Evolutionary conservation across 176 grass and related monocot genomes (phyloP).

Genomic region (Hordeum marinum): DNA sequence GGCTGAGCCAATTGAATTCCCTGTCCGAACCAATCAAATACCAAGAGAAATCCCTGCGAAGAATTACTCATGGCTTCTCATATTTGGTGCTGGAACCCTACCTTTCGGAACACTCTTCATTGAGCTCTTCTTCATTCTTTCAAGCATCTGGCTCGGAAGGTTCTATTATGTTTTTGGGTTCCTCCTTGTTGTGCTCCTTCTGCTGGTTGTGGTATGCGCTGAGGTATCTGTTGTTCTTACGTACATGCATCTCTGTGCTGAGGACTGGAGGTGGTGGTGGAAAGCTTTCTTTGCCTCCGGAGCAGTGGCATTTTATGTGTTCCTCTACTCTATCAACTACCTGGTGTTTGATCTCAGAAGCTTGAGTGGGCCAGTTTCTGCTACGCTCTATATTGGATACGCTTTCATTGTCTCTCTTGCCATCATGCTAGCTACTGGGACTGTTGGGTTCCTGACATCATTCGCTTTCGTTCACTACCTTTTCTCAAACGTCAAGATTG

Average conservation of each 20-base stretch:
- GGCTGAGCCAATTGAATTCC: constrained; percentile 59
- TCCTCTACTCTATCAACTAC: constrained; percentile 87
- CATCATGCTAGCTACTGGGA: constrained; percentile 82
- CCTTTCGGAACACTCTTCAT: constrained; percentile 93
- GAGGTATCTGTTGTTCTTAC: constrained; percentile 90
- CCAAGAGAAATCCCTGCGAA: constrained; percentile 72
- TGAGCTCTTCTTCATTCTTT: constrained; percentile 86
- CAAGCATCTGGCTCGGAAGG: constrained; percentile 85
- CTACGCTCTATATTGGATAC: constrained; percentile 75
- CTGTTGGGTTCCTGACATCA: constrained; percentile 72
- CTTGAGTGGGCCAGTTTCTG: constrained; percentile 81
- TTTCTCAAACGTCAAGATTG: constrained; percentile 88
- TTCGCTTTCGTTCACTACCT: constrained; percentile 86
- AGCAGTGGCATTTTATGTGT: constrained; percentile 70
- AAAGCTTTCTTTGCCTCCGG: constrained; percentile 86
- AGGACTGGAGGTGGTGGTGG: constrained; percentile 95
- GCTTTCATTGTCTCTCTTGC: constrained; percentile 74
- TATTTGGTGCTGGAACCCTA: constrained; percentile 76
- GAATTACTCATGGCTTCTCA: constrained; percentile 81
- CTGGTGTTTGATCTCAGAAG: constrained; percentile 84
- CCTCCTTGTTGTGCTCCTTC: constrained; percentile 71
- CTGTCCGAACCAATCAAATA: constrained; percentile 87
- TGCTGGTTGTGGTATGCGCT: constrained; percentile 76
- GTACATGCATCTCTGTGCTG: constrained; percentile 87
- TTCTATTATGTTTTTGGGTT: constrained; percentile 95